phyloP scores from a whole-genome alignment of 805 yeast species.

The Komagataella ulmi region DNA sequence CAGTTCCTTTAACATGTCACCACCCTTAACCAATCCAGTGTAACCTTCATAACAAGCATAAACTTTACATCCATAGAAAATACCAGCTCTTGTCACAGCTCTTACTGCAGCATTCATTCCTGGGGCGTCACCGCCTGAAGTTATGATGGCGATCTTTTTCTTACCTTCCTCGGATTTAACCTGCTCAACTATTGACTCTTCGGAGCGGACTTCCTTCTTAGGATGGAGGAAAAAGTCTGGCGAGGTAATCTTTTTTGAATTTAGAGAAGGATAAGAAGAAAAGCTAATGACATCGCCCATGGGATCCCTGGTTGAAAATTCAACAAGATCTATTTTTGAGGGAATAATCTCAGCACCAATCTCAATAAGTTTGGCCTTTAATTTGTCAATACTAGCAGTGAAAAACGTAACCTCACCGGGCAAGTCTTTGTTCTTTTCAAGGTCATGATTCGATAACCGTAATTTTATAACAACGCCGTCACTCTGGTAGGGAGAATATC shows the following conservation, averaged over 20 bases:
- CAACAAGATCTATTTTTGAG: constrained; percentile 6
- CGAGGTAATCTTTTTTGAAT: constrained; percentile 17
- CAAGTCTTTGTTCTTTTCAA: constrained; percentile 17
- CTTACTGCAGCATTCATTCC: constrained; percentile 73
- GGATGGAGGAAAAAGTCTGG: constrained; percentile 19
- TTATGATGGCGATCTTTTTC: constrained; percentile 60
- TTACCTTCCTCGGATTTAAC: neutral
- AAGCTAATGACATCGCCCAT: constrained; percentile 48
- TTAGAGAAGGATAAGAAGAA: constrained; percentile 29
- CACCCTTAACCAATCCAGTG: constrained; percentile 59
- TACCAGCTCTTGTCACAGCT: constrained; percentile 60
- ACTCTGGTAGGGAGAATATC: constrained; percentile 16
- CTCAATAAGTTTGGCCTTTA: constrained; percentile 9
- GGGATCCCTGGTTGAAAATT: constrained; percentile 42
- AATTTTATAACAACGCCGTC: constrained; percentile 35
- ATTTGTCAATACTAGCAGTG: constrained; percentile 20
- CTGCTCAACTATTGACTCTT: neutral
- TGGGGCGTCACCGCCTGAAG: constrained; percentile 75
- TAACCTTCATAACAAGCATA: constrained; percentile 66
- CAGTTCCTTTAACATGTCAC: constrained; percentile 46
- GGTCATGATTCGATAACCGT: constrained; percentile 25
- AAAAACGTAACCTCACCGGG: constrained; percentile 26
- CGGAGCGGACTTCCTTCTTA: neutral
- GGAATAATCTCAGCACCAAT: constrained; percentile 9
- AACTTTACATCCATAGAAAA: constrained; percentile 49